A percentile compares a stretch with the other conserved stretches of the same genome.
These are phyloP conservation scores for Pleurotus djamor DNA, from an alignment of 768 basidiomycete genomes.

Conservation along the genomic window DNA sequence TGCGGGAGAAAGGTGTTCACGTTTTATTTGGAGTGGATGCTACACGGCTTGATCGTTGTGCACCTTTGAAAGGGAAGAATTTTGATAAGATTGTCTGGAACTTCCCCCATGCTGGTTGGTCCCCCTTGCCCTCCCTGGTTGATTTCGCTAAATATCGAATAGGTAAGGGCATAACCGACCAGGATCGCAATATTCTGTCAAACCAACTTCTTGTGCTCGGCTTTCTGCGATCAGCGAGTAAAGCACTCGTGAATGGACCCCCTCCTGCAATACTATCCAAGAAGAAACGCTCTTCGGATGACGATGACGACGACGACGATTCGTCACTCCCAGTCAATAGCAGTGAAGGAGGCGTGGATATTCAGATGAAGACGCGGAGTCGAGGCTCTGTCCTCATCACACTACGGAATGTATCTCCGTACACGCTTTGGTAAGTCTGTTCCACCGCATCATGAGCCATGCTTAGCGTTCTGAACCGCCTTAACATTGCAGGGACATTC, in stretches of 20 bases:
- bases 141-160: conserved; percentile 8
- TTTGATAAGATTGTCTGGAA: conserved; percentile 92
- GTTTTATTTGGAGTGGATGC: conserved; percentile 86
- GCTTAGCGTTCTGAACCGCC: too few relatives aligned
- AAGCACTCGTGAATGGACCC: conserved; percentile 57
- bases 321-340: conserved; percentile 7
- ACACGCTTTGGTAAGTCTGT: conserved; percentile 72
- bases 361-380: conserved; percentile 15
- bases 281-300: conserved; percentile 36
- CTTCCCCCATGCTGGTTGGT: conserved; percentile 91
- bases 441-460: background rate
- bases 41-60: conserved; percentile 62
- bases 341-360: conserved; percentile 9
- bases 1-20: conserved; percentile 59
- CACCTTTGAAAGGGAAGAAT: conserved; percentile 53
- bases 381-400: conserved; percentile 86
- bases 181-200: conserved; percentile 87
- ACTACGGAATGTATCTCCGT: conserved; percentile 81
- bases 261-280: conserved; percentile 37
- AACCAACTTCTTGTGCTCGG: conserved; percentile 84
- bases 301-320: conserved; percentile 18
- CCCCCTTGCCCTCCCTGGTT: background rate
- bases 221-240: conserved; percentile 74
- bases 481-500: conserved; percentile 61
- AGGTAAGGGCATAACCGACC: conserved; percentile 91